Evolutionary conservation across 140 eudicot genomes (phyloP).

Genomic region (Oenanthe javanica): DNA sequence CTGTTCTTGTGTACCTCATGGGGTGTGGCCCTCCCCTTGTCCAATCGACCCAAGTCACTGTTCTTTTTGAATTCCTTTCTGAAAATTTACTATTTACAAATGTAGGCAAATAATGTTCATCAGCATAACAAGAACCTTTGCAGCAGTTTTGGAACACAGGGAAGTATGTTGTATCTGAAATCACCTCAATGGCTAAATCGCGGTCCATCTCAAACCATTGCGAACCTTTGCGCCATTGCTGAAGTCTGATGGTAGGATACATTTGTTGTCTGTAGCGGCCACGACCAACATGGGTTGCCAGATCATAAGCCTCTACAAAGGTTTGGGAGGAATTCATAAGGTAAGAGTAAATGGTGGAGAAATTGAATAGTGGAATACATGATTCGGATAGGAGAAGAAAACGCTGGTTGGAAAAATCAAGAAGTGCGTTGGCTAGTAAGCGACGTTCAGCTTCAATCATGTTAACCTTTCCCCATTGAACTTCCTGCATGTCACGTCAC

Average conservation of each 20-base stretch:
- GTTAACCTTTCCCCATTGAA: constrained; percentile 68
- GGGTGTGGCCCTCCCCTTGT: constrained; percentile 80
- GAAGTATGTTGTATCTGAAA: constrained; percentile 48
- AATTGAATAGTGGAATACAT: constrained; percentile 67
- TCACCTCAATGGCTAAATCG: constrained; percentile 50
- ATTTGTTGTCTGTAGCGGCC: constrained; percentile 53
- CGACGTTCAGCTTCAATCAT: constrained; percentile 86
- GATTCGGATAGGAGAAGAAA: constrained; percentile 72
- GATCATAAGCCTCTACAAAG: constrained; percentile 60
- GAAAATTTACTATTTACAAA: constrained; percentile 38
- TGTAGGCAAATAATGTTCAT: constrained; percentile 80
- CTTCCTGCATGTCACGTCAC: constrained; percentile 26
- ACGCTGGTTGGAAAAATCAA: constrained; percentile 62
- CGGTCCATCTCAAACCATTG: constrained; percentile 75
- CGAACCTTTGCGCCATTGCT: constrained; percentile 73
- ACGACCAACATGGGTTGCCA: constrained; percentile 50
- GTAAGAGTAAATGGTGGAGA: constrained; percentile 55
- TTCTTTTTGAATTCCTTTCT: constrained; percentile 38
- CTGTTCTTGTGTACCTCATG: constrained; percentile 30
- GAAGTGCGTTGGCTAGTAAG: constrained; percentile 67
- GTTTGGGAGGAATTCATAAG: constrained; percentile 44
- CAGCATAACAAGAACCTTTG: constrained; percentile 51
- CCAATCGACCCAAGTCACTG: constrained; percentile 73
- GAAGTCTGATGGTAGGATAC: constrained; percentile 36
- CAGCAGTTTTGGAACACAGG: constrained; percentile 49